A percentile compares a stretch with the other conserved stretches of the same genome.
Conservation (phyloP, 768 basidiomycete species). For the Serpula lacrymans region DNA sequence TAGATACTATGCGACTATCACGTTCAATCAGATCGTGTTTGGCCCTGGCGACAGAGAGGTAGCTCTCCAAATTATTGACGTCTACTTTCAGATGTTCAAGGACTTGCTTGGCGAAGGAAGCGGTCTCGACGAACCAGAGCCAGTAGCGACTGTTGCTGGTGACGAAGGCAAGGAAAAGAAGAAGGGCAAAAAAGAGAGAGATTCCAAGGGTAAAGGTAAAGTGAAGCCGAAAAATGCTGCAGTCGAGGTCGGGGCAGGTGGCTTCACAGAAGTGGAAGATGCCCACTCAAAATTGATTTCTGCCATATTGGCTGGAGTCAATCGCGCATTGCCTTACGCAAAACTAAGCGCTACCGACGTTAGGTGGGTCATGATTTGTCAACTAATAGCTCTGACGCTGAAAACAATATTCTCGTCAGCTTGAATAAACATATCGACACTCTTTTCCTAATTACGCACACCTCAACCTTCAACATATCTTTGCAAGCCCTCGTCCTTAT, state of each 20-base stretch:
- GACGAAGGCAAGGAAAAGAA: conserved; percentile 31
- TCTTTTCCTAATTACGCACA: conserved; percentile 92
- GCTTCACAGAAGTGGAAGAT: conserved; percentile 75
- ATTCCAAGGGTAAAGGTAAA: conserved; percentile 31
- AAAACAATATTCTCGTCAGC: conserved; percentile 33
- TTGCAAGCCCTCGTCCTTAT: conserved; percentile 89
- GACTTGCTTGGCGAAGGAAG: conserved; percentile 72
- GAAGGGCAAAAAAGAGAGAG: conserved; percentile 35
- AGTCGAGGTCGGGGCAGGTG: conserved; percentile 55
- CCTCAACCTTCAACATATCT: conserved; percentile 94
- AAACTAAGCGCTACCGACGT: conserved; percentile 67
- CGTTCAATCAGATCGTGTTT: conserved; percentile 90
- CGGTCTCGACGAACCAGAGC: conserved; percentile 26
- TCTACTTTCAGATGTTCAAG: conserved; percentile 94
- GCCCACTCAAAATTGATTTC: conserved; percentile 79
- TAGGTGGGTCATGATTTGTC: conserved; percentile 38
- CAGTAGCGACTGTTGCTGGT: conserved; percentile 21
- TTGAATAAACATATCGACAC: conserved; percentile 88
- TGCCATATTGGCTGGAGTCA: conserved; percentile 90
- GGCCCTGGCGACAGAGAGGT: conserved; percentile 64
- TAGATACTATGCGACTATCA: conserved; percentile 89
- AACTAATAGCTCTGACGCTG: conserved; percentile 3
- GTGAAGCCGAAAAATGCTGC: conserved; percentile 33
- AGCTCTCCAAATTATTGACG: conserved; percentile 74
- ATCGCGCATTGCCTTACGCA: conserved; percentile 92